These are phyloP conservation scores for Plasmodium knowlesi DNA, from an alignment of 169 alveolate species.

Conservation along the genomic window DNA sequence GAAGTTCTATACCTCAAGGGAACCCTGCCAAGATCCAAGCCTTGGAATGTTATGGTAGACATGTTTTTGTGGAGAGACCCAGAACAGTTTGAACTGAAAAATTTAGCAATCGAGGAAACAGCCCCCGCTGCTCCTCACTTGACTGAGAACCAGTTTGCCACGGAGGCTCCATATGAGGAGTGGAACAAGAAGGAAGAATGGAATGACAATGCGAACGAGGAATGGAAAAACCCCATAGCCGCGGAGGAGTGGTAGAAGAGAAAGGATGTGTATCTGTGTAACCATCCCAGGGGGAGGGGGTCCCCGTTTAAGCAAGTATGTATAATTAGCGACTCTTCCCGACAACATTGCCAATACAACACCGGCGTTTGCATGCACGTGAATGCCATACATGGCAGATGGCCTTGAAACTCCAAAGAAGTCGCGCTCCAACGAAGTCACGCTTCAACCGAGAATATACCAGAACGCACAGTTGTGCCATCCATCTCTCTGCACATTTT, in stretches of 20 bases:
- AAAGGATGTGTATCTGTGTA: too few relatives aligned
- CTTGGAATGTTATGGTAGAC: constrained; percentile 95
- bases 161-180: constrained; percentile 75
- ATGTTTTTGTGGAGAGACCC: constrained; percentile 95
- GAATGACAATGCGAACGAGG: constrained; percentile 73
- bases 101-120: constrained; percentile 73
- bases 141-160: constrained; percentile 54
- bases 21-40: constrained; percentile 87
- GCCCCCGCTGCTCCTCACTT: constrained; percentile 73
- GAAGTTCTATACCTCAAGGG: constrained; percentile 97
- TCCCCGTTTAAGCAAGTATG: neutral
- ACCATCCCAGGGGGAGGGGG: neutral
- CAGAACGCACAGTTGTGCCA: neutral
- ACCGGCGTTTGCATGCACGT: neutral
- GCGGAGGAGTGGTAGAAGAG: constrained; percentile 57
- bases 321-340: neutral
- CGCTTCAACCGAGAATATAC: neutral
- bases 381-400: neutral
- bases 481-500: neutral
- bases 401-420: neutral
- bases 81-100: constrained; percentile 89
- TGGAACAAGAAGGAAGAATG: constrained; percentile 76
- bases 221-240: constrained; percentile 69
- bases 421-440: neutral
- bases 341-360: neutral